A percentile compares a stretch with the other conserved stretches of the same genome.
Conservation (phyloP, 1,139 yeast species). For the Saccharomyces pastorianus region DNA sequence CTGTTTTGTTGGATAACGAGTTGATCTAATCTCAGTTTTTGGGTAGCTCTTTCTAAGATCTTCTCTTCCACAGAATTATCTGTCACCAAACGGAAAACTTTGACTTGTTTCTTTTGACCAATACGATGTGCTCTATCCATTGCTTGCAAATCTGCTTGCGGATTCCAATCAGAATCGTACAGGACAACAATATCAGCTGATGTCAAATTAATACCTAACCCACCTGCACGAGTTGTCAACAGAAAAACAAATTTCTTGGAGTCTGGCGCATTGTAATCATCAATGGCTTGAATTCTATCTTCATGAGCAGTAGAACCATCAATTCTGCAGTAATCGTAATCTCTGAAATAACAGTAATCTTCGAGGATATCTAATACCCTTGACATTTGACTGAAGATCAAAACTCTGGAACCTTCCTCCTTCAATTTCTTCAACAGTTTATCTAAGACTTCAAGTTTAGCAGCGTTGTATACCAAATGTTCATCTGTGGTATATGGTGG, state of each 20-base stretch:
- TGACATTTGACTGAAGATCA: slow-evolving; percentile 93
- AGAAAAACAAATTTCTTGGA: slow-evolving; percentile 78
- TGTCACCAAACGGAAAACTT: slow-evolving; percentile 84
- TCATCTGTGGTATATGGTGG: slow-evolving; percentile 97
- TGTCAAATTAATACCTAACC: slow-evolving; percentile 88
- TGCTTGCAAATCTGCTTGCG: slow-evolving; percentile 97
- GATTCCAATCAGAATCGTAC: slow-evolving; percentile 97
- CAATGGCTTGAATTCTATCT: slow-evolving; percentile 86
- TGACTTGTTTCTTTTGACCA: slow-evolving; percentile 94
- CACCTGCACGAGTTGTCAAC: slow-evolving; percentile 97
- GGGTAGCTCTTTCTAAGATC: slow-evolving; percentile 92
- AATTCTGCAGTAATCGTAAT: slow-evolving; percentile 79
- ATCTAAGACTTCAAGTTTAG: slow-evolving; percentile 84
- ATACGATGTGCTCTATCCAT: slow-evolving; percentile 99
- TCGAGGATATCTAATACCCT: slow-evolving; percentile 84
- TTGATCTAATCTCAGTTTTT: slow-evolving; percentile 84
- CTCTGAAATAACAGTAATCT: slow-evolving; percentile 82
- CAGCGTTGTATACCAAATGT: slow-evolving; percentile 78
- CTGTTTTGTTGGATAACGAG: slow-evolving; percentile 94
- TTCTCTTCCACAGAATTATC: slow-evolving; percentile 96
- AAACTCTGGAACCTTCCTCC: slow-evolving; percentile 76
- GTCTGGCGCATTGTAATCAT: slow-evolving; percentile 77
- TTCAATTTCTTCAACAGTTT: slow-evolving; percentile 67
- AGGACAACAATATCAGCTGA: slow-evolving; percentile 86
- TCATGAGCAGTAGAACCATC: slow-evolving; percentile 95